These are phyloP conservation scores for Boletus tomentosulus DNA, from an alignment of 768 basidiomycete genomes.

Conservation along the genomic window DNA sequence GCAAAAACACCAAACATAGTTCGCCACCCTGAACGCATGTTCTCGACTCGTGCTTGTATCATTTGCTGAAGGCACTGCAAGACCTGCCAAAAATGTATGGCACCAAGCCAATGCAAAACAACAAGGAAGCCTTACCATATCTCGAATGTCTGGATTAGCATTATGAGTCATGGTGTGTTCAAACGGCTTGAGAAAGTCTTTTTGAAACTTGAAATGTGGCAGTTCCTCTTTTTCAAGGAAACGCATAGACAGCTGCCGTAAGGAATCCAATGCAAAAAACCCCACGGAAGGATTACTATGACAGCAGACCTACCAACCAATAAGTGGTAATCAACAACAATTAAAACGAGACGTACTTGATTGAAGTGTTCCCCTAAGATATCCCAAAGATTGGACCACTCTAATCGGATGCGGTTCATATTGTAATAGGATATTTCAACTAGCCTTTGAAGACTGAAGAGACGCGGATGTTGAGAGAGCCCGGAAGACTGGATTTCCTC, in stretches of 20 bases:
- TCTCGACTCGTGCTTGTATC: slow-evolving; percentile 92
- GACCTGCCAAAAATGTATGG: slow-evolving; percentile 49
- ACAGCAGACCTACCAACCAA: slow-evolving; percentile 77
- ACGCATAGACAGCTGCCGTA: slow-evolving; percentile 95
- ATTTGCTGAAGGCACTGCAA: slow-evolving; percentile 98
- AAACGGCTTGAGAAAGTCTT: slow-evolving; percentile 97
- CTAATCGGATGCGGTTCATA: slow-evolving; percentile 95
- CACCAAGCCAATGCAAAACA: not conserved
- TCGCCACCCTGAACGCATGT: slow-evolving; percentile 96
- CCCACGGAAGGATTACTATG: slow-evolving; percentile 96
- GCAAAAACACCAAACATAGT: slow-evolving; percentile 99
- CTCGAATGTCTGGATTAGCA: slow-evolving; percentile 90
- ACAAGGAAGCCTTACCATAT: slow-evolving; percentile 63
- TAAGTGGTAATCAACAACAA: slow-evolving; percentile 7
- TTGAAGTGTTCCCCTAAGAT: slow-evolving; percentile 99
- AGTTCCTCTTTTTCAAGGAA: slow-evolving; percentile 99
- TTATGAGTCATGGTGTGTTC: slow-evolving; percentile 98
- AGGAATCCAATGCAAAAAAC: slow-evolving; percentile 94
- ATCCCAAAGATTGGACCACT: slow-evolving; percentile 98
- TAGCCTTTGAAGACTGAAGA: slow-evolving; percentile 96
- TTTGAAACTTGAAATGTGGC: slow-evolving; percentile 98
- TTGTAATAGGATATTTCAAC: slow-evolving; percentile 99
- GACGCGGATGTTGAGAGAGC: slow-evolving; percentile 85
- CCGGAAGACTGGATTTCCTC: slow-evolving; percentile 99
- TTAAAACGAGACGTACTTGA: slow-evolving; percentile 50